A percentile compares a stretch with the other conserved stretches of the same genome.
Conservation (phyloP, 2,329 filamentous ascomycete genomes). For the Pseudogymnoascus sp. region DNA sequence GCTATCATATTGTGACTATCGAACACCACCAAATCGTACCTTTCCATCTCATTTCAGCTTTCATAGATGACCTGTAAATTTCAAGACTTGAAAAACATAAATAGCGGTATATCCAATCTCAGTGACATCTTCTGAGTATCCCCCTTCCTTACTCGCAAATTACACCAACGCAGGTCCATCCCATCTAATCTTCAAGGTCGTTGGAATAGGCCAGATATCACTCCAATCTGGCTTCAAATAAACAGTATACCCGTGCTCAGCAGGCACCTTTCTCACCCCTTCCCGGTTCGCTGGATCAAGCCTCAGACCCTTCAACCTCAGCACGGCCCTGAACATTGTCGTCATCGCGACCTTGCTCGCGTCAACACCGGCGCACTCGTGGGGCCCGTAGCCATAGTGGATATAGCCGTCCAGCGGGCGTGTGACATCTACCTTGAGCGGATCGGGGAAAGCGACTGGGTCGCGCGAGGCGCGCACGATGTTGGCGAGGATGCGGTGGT, state of each 20-base stretch:
- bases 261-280: constrained; percentile 18
- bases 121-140: neutral
- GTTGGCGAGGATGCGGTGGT: constrained; percentile 46
- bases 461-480: constrained; percentile 52
- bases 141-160: neutral
- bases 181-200: constrained; percentile 26
- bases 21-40: neutral
- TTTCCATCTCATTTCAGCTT: neutral
- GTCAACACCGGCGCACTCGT: constrained; percentile 54
- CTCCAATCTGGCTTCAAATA: constrained; percentile 63
- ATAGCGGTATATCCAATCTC: neutral
- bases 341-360: constrained; percentile 54
- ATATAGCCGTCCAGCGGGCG: constrained; percentile 59
- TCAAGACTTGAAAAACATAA: neutral
- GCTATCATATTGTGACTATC: neutral
- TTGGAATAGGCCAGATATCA: constrained; percentile 43
- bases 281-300: neutral
- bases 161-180: constrained; percentile 15
- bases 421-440: constrained; percentile 51
- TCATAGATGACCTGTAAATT: neutral
- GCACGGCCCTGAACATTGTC: constrained; percentile 28
- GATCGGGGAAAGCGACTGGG: constrained; percentile 50
- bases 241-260: constrained; percentile 23
- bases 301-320: constrained; percentile 20
- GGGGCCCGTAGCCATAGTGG: constrained; percentile 54